Evolutionary conservation across 148 eudicot genomes (phyloP).

Genomic region (Polygonum aviculare): DNA sequence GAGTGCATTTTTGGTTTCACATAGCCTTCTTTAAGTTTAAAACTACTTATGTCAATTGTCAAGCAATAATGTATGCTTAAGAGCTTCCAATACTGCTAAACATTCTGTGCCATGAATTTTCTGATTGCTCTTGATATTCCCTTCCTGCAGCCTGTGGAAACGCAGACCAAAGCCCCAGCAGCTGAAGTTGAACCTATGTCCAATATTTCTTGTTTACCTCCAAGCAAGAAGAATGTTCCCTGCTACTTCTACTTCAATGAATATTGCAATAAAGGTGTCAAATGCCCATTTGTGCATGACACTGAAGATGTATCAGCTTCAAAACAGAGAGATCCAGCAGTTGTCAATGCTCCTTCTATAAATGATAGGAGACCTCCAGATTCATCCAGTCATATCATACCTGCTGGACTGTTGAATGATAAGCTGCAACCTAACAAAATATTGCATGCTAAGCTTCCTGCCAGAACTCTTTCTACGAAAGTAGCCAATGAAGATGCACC

Average conservation of each 20-base stretch:
- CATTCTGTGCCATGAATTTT: not conserved
- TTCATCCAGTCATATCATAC: not conserved
- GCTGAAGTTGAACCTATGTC: constrained; percentile 25
- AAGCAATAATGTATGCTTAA: not conserved
- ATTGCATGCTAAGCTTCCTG: constrained; percentile 23
- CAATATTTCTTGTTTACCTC: constrained; percentile 19
- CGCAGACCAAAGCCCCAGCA: constrained; percentile 24
- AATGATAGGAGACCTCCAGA: constrained; percentile 3
- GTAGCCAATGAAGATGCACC: not conserved
- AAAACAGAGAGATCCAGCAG: constrained; percentile 27
- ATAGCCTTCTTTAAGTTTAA: not conserved
- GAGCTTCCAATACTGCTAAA: not conserved
- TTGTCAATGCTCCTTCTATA: constrained; percentile 16
- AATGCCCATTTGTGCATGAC: constrained; percentile 51
- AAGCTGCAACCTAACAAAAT: not conserved
- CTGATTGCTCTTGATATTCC: constrained; percentile 12
- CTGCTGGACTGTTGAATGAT: constrained; percentile 2
- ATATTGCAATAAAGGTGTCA: constrained; percentile 60
- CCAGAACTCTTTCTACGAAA: constrained; percentile 13
- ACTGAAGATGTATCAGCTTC: constrained; percentile 20
- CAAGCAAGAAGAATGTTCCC: constrained; percentile 39
- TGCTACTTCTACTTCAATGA: constrained; percentile 52
- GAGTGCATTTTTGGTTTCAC: not conserved
- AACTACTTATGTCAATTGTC: not conserved
- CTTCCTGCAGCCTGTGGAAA: constrained; percentile 47